Base-by-base conservation (phyloP, 2,329 filamentous ascomycete genomes). In the Periconia macrospinosa region DNA sequence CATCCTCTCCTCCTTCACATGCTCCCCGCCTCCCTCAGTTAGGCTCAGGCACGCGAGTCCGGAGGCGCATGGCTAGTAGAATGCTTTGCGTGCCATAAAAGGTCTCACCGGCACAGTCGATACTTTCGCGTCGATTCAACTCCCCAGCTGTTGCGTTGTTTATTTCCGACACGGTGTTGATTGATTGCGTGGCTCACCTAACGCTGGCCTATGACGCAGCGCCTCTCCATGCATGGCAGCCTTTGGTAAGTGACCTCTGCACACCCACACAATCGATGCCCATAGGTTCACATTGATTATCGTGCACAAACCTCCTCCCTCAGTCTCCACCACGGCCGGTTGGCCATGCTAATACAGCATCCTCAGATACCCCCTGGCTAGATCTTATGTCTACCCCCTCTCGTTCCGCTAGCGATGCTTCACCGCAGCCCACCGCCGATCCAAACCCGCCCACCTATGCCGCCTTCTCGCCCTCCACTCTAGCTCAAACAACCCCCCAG, bases 391-490 rank as follows among this genome's bases (percentile, higher is more conserved):
- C 72, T 66, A 66, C 68, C 52, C 63, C 69, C 55, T 66, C 73
- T 11, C 67, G 65, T 61, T 56, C 69, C 68, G 57, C 61, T 47
- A 66, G 73, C 61, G 71, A 75, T 69, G 68, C 64, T 58, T 69
- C 72, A 61, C 61, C 71, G 62, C 63, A 66, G 56, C 65, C 70
- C 30, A 59, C 63, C 52, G 72, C 69, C 61, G 75, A 81, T 74
- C 77, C 76, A 56, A 73, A 73, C 50, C 81, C 84, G 52, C 88
- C 91, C 45, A 97, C 93, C 44, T 86, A 90, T 70, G 94, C 94
- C 59, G 84, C 90, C 67, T 99, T 99, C 78, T 94, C 93, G 6
- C 92, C 94, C 30, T 84, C 88, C 19, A 91, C 89, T 19, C 83
- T 92, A 61, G 88, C 86, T 43, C 84, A 88, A 52, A 83, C 84